These are phyloP conservation scores for Malassezia furfur DNA, from an alignment of 1,284 basidiomycete species.

Conservation along the genomic window DNA sequence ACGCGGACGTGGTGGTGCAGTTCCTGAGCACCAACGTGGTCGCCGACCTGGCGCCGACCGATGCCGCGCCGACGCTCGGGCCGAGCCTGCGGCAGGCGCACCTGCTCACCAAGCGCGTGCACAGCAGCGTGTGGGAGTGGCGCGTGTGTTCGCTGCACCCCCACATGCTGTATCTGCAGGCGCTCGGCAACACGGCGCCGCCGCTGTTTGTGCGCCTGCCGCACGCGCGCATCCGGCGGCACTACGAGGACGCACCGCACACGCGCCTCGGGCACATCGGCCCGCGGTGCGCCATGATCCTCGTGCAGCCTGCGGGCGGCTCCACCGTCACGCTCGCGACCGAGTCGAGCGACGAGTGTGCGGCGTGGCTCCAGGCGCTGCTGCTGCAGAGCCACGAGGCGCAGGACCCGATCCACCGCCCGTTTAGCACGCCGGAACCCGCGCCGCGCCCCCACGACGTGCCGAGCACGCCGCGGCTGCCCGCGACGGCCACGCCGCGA, in stretches of 20 bases:
- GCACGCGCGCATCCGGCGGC: slow-evolving; percentile 9
- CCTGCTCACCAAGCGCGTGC: not conserved
- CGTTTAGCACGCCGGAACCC: not conserved
- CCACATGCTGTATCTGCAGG: not conserved
- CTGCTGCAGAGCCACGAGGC: slow-evolving; percentile 3
- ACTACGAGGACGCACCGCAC: not conserved
- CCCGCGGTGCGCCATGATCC: slow-evolving; percentile 1
- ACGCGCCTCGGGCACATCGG: not conserved
- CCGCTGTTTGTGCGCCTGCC: slow-evolving; percentile 2
- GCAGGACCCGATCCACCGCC: not conserved
- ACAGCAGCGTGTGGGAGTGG: slow-evolving; percentile 1
- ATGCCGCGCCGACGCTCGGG: not conserved
- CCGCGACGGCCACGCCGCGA: not conserved
- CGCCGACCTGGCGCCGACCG: not conserved
- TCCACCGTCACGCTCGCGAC: slow-evolving; percentile 1
- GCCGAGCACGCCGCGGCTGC: not conserved
- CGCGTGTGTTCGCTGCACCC: slow-evolving; percentile 1
- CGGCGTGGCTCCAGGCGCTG: slow-evolving; percentile 11
- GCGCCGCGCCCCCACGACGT: not conserved
- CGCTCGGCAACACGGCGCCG: not conserved
- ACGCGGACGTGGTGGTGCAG: slow-evolving; percentile 6
- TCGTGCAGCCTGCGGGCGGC: not conserved
- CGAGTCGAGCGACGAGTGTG: slow-evolving; percentile 1
- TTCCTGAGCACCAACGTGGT: slow-evolving; percentile 7
- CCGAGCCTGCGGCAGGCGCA: slow-evolving; percentile 7